Evolutionary conservation across 139 green algal species (phyloP).

Genomic region (Chlorella ohadii): DNA sequence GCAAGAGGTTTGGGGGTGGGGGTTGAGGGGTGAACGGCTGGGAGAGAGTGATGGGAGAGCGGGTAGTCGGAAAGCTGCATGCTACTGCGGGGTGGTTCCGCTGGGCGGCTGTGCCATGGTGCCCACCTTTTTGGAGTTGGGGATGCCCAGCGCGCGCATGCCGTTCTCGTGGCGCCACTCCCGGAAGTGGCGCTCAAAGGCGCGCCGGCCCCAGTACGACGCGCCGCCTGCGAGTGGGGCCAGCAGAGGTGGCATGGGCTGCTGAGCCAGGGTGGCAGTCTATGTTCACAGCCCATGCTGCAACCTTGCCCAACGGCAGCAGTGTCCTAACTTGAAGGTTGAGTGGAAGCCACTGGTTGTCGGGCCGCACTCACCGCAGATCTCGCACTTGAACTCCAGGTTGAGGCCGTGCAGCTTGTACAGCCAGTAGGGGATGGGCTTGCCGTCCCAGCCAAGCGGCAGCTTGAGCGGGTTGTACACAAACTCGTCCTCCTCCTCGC

Average conservation of each 20-base stretch:
- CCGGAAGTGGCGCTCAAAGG: slow-evolving; percentile 98
- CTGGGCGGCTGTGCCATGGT: too few species aligned
- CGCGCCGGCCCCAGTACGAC: slow-evolving; percentile 93
- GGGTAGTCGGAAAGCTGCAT: too few species aligned
- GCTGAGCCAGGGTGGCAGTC: neutral
- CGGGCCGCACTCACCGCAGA: slow-evolving; percentile 87
- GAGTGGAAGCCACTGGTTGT: too few species aligned
- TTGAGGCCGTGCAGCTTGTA: slow-evolving; percentile 99
- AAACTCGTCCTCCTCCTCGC: slow-evolving; percentile 88
- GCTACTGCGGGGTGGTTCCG: too few species aligned
- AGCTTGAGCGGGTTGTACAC: slow-evolving; percentile 99
- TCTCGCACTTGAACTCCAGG: slow-evolving; percentile 95
- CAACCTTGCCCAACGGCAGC: neutral
- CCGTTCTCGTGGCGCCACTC: slow-evolving; percentile 91
- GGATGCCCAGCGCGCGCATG: slow-evolving; percentile 96
- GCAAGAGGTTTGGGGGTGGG: neutral
- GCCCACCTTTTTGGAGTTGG: slow-evolving; percentile 86
- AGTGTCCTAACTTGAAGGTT: too few species aligned
- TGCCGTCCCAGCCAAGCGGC: slow-evolving; percentile 98
- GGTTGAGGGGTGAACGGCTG: neutral
- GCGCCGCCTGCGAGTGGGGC: slow-evolving; percentile 51
- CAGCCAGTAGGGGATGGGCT: slow-evolving; percentile 99
- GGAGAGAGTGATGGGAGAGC: too few species aligned
- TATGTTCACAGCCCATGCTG: neutral
- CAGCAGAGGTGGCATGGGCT: too few species aligned